These are phyloP conservation scores for Tausonia pullulans DNA, from an alignment of 1,284 basidiomycete genomes.

Conservation along the genomic window DNA sequence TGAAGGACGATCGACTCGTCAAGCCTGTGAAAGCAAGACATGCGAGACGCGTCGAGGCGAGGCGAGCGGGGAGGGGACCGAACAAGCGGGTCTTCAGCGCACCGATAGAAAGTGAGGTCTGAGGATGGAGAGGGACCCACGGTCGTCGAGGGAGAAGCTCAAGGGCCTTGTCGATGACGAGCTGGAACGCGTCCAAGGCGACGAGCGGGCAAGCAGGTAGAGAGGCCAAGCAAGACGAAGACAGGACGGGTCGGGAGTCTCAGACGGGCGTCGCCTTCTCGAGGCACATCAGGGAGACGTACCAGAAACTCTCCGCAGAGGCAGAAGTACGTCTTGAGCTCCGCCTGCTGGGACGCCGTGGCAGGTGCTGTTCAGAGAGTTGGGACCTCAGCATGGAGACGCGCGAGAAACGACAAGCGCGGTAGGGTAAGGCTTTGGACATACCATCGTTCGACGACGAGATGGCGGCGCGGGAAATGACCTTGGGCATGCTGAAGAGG, in stretches of 20 bases:
- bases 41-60: background rate
- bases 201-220: background rate
- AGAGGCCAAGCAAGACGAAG: background rate
- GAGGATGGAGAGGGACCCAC: background rate
- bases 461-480: slow-evolving; percentile 30
- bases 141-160: slow-evolving; percentile 9
- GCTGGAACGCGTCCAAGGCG: background rate
- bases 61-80: background rate
- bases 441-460: slow-evolving; percentile 31
- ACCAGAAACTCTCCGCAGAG: slow-evolving; percentile 36
- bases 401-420: background rate
- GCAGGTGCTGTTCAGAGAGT: slow-evolving; percentile 26
- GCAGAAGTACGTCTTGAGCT: slow-evolving; percentile 36
- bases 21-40: background rate
- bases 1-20: background rate
- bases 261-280: too few species aligned
- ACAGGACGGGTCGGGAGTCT: background rate
- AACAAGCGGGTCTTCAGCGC: background rate
- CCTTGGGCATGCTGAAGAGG: slow-evolving; percentile 32
- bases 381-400: slow-evolving; percentile 24
- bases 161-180: slow-evolving; percentile 16
- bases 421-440: background rate
- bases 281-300: background rate
- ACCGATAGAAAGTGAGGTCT: background rate
- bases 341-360: slow-evolving; percentile 25